Base-by-base conservation (phyloP, 2,329 filamentous ascomycete genomes). In the Immersiporthe knoxdaviesiana region DNA sequence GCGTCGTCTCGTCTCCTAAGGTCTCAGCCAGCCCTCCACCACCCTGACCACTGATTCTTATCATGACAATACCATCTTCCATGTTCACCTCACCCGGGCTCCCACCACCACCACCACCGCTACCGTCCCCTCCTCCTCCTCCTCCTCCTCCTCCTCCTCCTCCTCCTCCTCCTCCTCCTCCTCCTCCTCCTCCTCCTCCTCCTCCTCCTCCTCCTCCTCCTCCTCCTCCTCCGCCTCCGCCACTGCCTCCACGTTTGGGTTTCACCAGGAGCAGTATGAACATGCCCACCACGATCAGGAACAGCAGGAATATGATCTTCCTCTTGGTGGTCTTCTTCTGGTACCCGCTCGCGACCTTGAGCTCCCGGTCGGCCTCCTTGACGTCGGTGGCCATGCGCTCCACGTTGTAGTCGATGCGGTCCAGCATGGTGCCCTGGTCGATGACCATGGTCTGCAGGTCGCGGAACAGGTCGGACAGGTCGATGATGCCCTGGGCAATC, bases 391-490 rank as follows among this genome's bases (percentile, higher is more conserved):
- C 89, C 92, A 98, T 97, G 71, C 91, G 88, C 81, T 99, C 96
- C 66, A 99, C 94, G 75, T 99, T 99, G 82, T 97, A 99, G 80
- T 99, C 97, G 75, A 97, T 97, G 76, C 96, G 91, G 79, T 97
- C 94, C 30, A 97, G 85, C 87, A 97, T 92, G 18, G 93, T 96
- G 66, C 93, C 93, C 79, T 96, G 92, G 77, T 96, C 92, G 73
- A 97, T 94, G 74, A 97, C 93, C 94, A 99, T 98, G 62, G 86
- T 91, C 80, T 99, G 96, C 39, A 99, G 84, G 76, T 99, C 96
- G 72, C 97, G 93, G 83, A 99, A 99, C 64, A 99, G 93, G 78
- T 97, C 96, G 4, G 95, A 93, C 10, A 99, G 84, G 78, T 98
- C 95, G 76, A 99, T 98, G 79, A 99, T 98, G 69, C 96, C 95